Base-by-base conservation (phyloP, 2,329 filamentous ascomycete species). In the Clonostachys rhizophaga region DNA sequence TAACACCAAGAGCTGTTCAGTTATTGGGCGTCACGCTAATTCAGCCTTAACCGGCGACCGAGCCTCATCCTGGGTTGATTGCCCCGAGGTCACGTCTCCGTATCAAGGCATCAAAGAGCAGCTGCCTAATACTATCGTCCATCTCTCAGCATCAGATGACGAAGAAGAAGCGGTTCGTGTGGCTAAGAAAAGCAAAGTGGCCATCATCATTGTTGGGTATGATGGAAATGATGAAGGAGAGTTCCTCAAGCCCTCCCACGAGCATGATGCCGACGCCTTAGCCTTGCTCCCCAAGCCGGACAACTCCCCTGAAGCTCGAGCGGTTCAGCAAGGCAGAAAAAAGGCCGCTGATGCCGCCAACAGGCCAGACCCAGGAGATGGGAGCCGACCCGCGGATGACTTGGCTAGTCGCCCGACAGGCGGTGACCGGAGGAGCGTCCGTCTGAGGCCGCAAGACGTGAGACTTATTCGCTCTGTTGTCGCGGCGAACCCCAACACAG, bases 1-100 rank as follows among this genome's bases (percentile, higher is more conserved):
- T 7, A 13, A 41, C 6, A 20, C 48, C 5, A 39, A 45, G 1
- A 54, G 44, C 1, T 4, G 54, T 5, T 52, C 50, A 3, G 46
- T 58, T 5, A 35, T 58, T 5, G 55, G 55, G 2, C 48, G 52
- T 3, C 50, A 53, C 2, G 53, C 55, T 2, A 47, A 55, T 34
- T 46, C 45, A 6, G 40, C 35, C 6, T 49, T 50, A 17, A 55
- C 54, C 1, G 54, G 54, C 2, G 55, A 56, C 34, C 50, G 48
- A 30, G 54, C 52, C 5, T 56, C 54, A 3, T 56, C 54, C 0
- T 35, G 41, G 1, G 53, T 56, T 7, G 47, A 44, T 12, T 47
- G 45, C 10, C 51, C 54, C 5, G 33, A 44, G 3, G 48, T 54
- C 0, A 42, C 49, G 0, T 48, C 55, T 2, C 17, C 51, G 2